Evolutionary conservation across 805 yeast species (phyloP), one percentile per base, ranked within the genome.

Genomic region (Wickerhamiella shivajii): DNA sequence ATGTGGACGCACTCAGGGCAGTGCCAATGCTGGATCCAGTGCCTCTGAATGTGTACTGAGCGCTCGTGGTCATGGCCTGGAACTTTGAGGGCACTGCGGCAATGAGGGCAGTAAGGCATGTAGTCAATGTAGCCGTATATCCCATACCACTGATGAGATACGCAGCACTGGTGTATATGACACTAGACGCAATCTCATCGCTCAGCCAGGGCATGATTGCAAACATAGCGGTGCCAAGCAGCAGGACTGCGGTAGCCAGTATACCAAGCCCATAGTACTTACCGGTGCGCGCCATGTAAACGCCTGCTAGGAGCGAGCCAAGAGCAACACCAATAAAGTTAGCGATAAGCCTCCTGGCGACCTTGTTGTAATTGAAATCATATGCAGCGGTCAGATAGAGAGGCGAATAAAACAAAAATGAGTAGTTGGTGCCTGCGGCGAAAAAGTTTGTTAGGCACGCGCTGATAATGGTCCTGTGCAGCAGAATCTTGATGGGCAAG

Each of bases 21-120:
- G 80, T 84, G 25, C 93, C 93, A 32, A 80, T 55, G 0, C 90
- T 77, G n/a, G 87, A 76, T 0, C 93, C 93, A 1, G 84, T 74
- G 6, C 87, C 75, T 46, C 93, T 64, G 60, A 78, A 81, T 0
- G 85, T 84, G 53, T 85, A 84, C 49, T 81, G 93, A 37, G 85
- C 78, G 0, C 93, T 79, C 0, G 95, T 84, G 2, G 87, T 77
- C 16, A 83, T 67, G 1, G 95, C 94, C 53, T 81, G 93, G 47
- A 64, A 69, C 34, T 67, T 64, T 15, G 60, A 52, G 7, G 78
- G 74, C 2, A 77, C 90, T 2, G 85, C 68, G 0, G 90, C 74
- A 34, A 81, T 77, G 54, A 80, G 63, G 0, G 92, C 78, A 25
- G 80, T 55, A 30, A 81, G 57, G 0, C 85, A 73, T 2, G 77